Conservation (phyloP, 2,329 filamentous ascomycete species). For the Paradendryphiella salina region DNA sequence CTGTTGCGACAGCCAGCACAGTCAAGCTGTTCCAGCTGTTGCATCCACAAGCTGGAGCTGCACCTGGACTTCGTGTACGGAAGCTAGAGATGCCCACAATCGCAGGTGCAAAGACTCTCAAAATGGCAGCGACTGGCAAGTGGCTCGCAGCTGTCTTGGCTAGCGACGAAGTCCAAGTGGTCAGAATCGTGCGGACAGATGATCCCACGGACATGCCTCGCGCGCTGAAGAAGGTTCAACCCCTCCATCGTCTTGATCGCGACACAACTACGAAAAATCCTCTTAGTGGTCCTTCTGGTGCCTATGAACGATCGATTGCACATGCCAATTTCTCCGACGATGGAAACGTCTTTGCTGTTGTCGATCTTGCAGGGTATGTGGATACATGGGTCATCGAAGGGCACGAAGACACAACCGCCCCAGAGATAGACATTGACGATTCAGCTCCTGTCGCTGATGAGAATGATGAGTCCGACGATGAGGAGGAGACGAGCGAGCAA, state of each 20-base stretch:
- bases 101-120: slow-evolving; percentile 70
- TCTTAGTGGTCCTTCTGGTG: slow-evolving; percentile 68
- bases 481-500: slow-evolving; percentile 54
- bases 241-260: slow-evolving; percentile 47
- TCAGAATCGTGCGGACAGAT: slow-evolving; percentile 53
- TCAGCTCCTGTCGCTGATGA: slow-evolving; percentile 30
- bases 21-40: slow-evolving; percentile 77
- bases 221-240: slow-evolving; percentile 45
- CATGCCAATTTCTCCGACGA: slow-evolving; percentile 79
- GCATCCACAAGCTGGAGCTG: slow-evolving; percentile 55
- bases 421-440: slow-evolving; percentile 47
- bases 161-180: slow-evolving; percentile 52
- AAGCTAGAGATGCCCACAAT: slow-evolving; percentile 67
- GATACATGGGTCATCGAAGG: slow-evolving; percentile 80
- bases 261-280: slow-evolving; percentile 30
- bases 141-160: slow-evolving; percentile 65
- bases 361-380: slow-evolving; percentile 81
- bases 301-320: slow-evolving; percentile 75
- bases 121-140: slow-evolving; percentile 69
- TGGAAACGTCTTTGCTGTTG: slow-evolving; percentile 74
- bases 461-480: slow-evolving; percentile 46
- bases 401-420: slow-evolving; percentile 54
- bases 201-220: slow-evolving; percentile 44
- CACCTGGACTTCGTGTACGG: slow-evolving; percentile 68
- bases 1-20: slow-evolving; percentile 73